phyloP scores from a whole-genome alignment of 441 rosid species.

The California macrophylla region DNA sequence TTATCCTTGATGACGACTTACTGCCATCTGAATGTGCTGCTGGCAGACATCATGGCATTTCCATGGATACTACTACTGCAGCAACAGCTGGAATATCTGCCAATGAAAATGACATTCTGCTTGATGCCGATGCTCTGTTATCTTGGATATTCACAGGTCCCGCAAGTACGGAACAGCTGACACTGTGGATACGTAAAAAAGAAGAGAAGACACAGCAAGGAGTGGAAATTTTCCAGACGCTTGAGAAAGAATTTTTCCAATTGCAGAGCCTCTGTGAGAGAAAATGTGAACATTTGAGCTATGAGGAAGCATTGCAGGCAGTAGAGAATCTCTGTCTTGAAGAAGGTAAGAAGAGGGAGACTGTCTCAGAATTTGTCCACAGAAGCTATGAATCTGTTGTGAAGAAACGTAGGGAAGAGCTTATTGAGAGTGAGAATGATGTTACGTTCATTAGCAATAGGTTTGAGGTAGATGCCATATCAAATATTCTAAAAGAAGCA shows the following conservation, averaged over 20 bases:
- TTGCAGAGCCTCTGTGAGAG: slow-evolving; percentile 74
- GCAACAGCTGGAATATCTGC: slow-evolving; percentile 26
- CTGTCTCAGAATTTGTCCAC: slow-evolving; percentile 35
- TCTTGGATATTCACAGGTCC: slow-evolving; percentile 83
- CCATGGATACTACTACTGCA: slow-evolving; percentile 22
- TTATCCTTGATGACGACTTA: slow-evolving; percentile 50
- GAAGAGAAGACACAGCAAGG: slow-evolving; percentile 72
- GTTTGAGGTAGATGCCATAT: slow-evolving; percentile 62
- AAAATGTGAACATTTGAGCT: slow-evolving; percentile 66
- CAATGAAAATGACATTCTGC: slow-evolving; percentile 26
- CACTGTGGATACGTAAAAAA: slow-evolving; percentile 49
- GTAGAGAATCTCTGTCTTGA: slow-evolving; percentile 70
- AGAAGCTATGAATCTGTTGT: slow-evolving; percentile 58
- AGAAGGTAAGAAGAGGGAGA: slow-evolving; percentile 71
- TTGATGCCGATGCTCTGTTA: slow-evolving; percentile 44
- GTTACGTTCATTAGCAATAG: slow-evolving; percentile 32
- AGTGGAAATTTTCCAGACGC: slow-evolving; percentile 54
- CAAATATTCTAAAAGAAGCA: slow-evolving; percentile 64
- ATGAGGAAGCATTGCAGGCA: slow-evolving; percentile 73
- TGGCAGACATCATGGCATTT: slow-evolving; percentile 20
- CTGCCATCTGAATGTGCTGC: slow-evolving; percentile 31
- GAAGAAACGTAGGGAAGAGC: slow-evolving; percentile 60
- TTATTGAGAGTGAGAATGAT: slow-evolving; percentile 43
- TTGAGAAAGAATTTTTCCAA: slow-evolving; percentile 69
- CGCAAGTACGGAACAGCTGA: slow-evolving; percentile 55